These are phyloP conservation scores for Epichloe amarillans DNA, from an alignment of 2,329 filamentous ascomycete species.

Conservation along the genomic window DNA sequence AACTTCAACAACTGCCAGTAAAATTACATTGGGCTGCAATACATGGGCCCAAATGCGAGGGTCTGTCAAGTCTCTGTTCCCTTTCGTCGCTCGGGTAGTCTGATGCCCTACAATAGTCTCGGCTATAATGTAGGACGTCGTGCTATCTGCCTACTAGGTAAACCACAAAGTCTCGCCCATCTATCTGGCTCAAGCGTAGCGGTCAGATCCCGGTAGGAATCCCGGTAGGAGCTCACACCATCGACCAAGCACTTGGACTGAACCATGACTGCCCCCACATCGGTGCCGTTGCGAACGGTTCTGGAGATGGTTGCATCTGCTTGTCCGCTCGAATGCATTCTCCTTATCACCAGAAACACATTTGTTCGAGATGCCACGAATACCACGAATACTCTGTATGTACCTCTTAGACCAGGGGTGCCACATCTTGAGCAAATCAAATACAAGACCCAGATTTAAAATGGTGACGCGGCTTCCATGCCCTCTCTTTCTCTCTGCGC, in stretches of 20 bases:
- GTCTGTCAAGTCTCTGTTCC: neutral
- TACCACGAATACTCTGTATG: neutral
- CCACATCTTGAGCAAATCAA: neutral
- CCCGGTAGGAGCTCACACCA: neutral
- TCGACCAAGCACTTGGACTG: neutral
- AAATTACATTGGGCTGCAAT: slow-evolving; percentile 1
- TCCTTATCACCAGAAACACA: neutral
- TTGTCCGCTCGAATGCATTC: neutral
- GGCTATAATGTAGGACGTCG: neutral
- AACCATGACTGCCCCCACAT: neutral
- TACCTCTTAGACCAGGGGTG: neutral
- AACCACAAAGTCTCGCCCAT: neutral
- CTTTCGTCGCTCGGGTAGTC: neutral
- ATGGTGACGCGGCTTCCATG: neutral
- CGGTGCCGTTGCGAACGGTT: neutral
- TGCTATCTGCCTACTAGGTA: neutral
- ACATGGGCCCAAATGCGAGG: neutral
- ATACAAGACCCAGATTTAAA: neutral
- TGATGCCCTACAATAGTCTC: neutral
- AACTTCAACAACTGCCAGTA: neutral
- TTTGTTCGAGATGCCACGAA: neutral
- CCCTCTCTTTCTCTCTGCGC: neutral
- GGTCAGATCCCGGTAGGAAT: neutral
- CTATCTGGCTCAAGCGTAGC: neutral
- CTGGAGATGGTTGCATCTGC: neutral